These are phyloP conservation scores for Pythium dissotocum DNA, from an alignment of 352 stramenopile genomes.

Conservation along the genomic window DNA sequence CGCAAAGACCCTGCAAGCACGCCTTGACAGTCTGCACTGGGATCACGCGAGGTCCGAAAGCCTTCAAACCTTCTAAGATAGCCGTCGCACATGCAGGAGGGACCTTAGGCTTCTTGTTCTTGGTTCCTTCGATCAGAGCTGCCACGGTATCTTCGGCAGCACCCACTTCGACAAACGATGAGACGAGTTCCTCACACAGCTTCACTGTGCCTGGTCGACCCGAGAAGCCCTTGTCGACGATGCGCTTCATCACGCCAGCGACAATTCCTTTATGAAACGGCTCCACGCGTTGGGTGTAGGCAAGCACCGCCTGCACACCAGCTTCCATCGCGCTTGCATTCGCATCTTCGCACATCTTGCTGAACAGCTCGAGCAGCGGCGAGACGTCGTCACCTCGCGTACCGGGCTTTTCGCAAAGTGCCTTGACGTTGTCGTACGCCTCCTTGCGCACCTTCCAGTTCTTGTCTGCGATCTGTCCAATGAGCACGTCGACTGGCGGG, in stretches of 20 bases:
- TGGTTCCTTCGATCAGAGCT: constrained; percentile 79
- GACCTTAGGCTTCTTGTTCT: constrained; percentile 88
- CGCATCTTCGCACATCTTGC: constrained; percentile 80
- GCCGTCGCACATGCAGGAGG: constrained; percentile 67
- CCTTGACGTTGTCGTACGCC: constrained; percentile 75
- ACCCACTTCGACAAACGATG: constrained; percentile 70
- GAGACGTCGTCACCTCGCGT: constrained; percentile 45
- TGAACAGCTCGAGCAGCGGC: constrained; percentile 60
- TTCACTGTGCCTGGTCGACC: constrained; percentile 76
- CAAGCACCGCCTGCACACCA: constrained; percentile 68
- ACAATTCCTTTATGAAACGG: constrained; percentile 77
- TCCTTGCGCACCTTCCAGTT: constrained; percentile 89
- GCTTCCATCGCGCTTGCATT: constrained; percentile 85
- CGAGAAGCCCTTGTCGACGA: constrained; percentile 86
- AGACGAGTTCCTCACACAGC: constrained; percentile 75
- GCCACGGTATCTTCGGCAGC: constrained; percentile 74
- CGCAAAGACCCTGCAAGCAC: constrained; percentile 65
- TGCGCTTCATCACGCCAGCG: constrained; percentile 62
- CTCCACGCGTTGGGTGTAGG: constrained; percentile 63
- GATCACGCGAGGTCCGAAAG: constrained; percentile 76
- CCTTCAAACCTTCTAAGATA: constrained; percentile 73
- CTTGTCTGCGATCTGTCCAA: constrained; percentile 72
- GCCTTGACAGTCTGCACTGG: constrained; percentile 71
- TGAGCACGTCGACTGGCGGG: constrained; percentile 45
- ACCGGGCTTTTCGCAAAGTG: constrained; percentile 50